Percentiles rank a stretch among this genome's conserved stretches.
phyloP scores from a whole-genome alignment of 139 green algal species.

The Pseudopediastrum boryanum region DNA sequence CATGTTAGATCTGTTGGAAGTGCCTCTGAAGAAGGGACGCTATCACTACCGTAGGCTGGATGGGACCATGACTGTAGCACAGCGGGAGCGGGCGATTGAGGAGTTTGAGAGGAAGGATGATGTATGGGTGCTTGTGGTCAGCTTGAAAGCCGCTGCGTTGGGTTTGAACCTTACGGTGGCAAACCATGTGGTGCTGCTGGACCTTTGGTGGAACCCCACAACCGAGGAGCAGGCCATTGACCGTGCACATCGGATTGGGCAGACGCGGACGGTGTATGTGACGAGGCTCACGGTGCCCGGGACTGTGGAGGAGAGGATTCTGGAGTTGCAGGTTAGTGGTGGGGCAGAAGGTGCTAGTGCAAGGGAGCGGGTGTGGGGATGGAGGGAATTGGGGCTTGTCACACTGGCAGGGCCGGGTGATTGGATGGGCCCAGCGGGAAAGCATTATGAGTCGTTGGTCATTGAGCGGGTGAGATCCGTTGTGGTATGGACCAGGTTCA shows the following conservation, averaged over 20 bases:
- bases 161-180: slow-evolving; percentile 92
- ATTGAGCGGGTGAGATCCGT: not conserved
- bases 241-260: slow-evolving; percentile 88
- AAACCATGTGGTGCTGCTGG: slow-evolving; percentile 88
- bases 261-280: slow-evolving; percentile 53
- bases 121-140: slow-evolving; percentile 22
- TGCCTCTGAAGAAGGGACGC: slow-evolving; percentile 53
- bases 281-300: slow-evolving; percentile 75
- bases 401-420: not conserved
- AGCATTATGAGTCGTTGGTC: not conserved
- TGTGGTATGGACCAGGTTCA: not conserved
- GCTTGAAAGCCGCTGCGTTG: slow-evolving; percentile 84
- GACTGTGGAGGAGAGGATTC: slow-evolving; percentile 85
- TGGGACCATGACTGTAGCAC: slow-evolving; percentile 78
- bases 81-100: slow-evolving; percentile 72
- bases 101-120: slow-evolving; percentile 72
- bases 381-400: not conserved
- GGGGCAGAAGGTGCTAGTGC: not conserved
- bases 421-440: not conserved
- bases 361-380: not conserved
- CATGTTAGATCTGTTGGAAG: slow-evolving; percentile 92
- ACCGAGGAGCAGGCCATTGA: slow-evolving; percentile 90
- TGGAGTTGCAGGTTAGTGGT: slow-evolving; percentile 60
- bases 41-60: slow-evolving; percentile 78
- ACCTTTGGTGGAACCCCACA: slow-evolving; percentile 90